Conservation (phyloP, 768 basidiomycete species). For the Tulasnella sp. region DNA sequence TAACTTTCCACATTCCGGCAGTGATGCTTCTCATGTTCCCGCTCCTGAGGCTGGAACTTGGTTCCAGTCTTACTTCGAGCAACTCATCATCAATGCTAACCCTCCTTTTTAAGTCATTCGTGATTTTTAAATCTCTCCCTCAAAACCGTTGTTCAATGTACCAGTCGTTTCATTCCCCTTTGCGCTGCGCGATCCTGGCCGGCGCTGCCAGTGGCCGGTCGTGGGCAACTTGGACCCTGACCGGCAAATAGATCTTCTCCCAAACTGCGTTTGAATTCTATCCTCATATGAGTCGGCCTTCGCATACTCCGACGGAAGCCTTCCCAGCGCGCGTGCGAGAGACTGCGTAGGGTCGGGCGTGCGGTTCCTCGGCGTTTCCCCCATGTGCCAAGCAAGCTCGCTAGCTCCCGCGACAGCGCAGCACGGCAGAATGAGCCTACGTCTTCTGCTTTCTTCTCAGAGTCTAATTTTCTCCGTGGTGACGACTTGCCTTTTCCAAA, state of each 20-base stretch:
- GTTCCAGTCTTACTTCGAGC: slow-evolving; percentile 70
- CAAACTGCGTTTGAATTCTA: neutral
- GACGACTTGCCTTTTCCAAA: neutral
- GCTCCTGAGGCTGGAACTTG: slow-evolving; percentile 56
- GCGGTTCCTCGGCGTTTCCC: slow-evolving; percentile 9
- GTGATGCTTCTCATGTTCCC: slow-evolving; percentile 52
- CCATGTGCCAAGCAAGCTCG: neutral
- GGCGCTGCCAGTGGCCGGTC: no score
- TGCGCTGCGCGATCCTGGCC: no score
- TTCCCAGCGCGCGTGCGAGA: neutral
- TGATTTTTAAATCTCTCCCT: neutral
- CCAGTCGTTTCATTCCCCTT: no score
- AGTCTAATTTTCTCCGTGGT: neutral
- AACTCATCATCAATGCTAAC: slow-evolving; percentile 58
- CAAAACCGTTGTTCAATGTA: neutral
- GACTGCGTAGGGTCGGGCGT: neutral
- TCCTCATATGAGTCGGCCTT: neutral
- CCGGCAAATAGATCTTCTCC: neutral
- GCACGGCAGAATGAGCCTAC: neutral
- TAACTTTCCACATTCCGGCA: slow-evolving; percentile 20
- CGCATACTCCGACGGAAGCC: neutral
- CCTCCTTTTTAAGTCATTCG: slow-evolving; percentile 48
- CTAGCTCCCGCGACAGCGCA: neutral
- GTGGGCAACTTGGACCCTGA: neutral
- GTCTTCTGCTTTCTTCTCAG: neutral